These are phyloP conservation scores for Aspergillus versicolor DNA, from an alignment of 2,329 filamentous ascomycete genomes.

Conservation along the genomic window DNA sequence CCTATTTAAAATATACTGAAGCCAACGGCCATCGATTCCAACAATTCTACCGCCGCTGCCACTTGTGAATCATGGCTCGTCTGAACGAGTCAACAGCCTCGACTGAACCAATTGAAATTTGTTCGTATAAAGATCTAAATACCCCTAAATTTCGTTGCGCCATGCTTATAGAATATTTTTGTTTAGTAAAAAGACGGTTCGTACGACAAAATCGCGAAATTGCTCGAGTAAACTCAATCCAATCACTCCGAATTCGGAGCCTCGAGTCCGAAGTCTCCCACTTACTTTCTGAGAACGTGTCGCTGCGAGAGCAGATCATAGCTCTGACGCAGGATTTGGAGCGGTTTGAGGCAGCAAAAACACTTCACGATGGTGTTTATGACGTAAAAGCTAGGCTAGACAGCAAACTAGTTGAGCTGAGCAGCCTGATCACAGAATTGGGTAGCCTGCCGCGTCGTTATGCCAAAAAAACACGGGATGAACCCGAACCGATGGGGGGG, in stretches of 20 bases:
- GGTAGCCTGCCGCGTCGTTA: slow-evolving; percentile 42
- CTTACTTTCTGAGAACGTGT: slow-evolving; percentile 60
- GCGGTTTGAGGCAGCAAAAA: slow-evolving; percentile 45
- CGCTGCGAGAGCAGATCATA: slow-evolving; percentile 59
- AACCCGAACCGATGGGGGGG: slow-evolving; percentile 9
- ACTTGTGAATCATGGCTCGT: slow-evolving; percentile 44
- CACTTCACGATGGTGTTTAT: slow-evolving; percentile 48
- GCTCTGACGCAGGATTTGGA: slow-evolving; percentile 56
- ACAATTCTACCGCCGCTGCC: neutral
- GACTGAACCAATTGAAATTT: slow-evolving; percentile 47
- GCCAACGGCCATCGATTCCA: neutral
- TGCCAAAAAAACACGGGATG: slow-evolving; percentile 20
- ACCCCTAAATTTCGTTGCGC: neutral
- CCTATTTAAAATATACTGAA: neutral
- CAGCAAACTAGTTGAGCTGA: slow-evolving; percentile 57
- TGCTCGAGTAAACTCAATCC: slow-evolving; percentile 62
- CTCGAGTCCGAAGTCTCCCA: slow-evolving; percentile 63
- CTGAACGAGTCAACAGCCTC: slow-evolving; percentile 48
- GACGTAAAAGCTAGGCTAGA: slow-evolving; percentile 56
- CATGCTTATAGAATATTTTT: neutral
- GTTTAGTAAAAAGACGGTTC: slow-evolving; percentile 62
- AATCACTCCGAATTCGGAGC: slow-evolving; percentile 63
- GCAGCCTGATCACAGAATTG: slow-evolving; percentile 54
- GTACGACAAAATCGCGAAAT: slow-evolving; percentile 67
- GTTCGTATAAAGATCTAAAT: slow-evolving; percentile 33